Evolutionary conservation across 2,329 filamentous ascomycete species (phyloP), one percentile per base, ranked within the genome.

Genomic region (Exophiala aquamarina): DNA sequence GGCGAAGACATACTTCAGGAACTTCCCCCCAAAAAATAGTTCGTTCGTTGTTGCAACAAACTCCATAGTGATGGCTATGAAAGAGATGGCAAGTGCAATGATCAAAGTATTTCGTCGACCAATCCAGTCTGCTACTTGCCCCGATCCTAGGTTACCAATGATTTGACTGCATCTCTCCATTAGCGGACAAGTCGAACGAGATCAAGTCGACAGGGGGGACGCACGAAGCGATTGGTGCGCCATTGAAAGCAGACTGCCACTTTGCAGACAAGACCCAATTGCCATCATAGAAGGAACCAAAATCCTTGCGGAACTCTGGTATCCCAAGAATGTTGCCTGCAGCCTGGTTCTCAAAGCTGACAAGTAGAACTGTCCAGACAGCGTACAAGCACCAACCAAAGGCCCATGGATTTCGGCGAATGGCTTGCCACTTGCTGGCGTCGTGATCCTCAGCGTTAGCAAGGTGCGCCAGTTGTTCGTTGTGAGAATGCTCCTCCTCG

Each of bases 241-340:
- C 54, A 54, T 71, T 74, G 61, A 76, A 76, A 19, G 70, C 73
- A 11, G 65, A 68, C 54, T 72, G 73, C 76, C 76, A 79, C 19
- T 68, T 59, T 4, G 74, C 75, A 1, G 71, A 70, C 3, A 79
- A 68, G 3, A 71, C 60, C 20, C 52, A 58, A 14, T 55, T 64
- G 17, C 70, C 70, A 4, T 73, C 55, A 42, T 70, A 77, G 3
- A 64, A 47, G 46, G 77, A 74, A 1, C 79, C 79, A 59, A 81
- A 82, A 51, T 80, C 73, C 20, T 64, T 61, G 48, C 76, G 72
- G 58, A 82, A 83, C 14, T 74, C 71, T 0, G 78, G 77, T 41
- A 76, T 77, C 3, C 77, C 74, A 56, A 79, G 83, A 44, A 85
- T 70, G 48, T 80, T 14, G 13, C 32, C 32, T 6, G 32, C 6